Evolutionary conservation across 352 stramenopile genomes (phyloP).

Genomic region (Plasmopara viticola): DNA sequence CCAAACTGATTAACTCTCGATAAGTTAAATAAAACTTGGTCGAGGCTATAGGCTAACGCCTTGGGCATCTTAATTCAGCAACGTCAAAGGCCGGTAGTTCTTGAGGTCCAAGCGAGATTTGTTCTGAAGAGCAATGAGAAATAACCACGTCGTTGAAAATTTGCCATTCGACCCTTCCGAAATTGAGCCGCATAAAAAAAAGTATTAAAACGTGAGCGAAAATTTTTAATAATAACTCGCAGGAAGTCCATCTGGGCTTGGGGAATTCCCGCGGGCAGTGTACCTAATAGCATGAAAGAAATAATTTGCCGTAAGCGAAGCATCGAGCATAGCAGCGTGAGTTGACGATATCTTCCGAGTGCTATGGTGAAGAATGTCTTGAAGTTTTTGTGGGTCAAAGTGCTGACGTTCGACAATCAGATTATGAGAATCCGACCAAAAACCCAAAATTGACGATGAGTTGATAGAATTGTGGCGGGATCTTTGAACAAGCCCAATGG

Average conservation of each 20-base stretch:
- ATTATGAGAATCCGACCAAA: too few species aligned
- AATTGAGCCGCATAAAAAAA: neutral
- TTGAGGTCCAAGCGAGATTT: neutral
- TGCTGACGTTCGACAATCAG: too few species aligned
- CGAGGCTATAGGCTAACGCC: neutral
- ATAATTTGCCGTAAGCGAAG: too few species aligned
- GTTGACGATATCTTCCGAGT: too few species aligned
- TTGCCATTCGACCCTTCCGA: neutral
- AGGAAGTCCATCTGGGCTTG: neutral
- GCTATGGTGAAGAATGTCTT: too few species aligned
- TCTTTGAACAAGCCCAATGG: conserved; percentile 1
- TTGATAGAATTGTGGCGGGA: too few species aligned
- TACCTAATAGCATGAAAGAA: neutral
- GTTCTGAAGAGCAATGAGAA: neutral
- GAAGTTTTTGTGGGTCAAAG: too few species aligned
- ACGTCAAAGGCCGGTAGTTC: neutral
- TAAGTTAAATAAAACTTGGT: too few species aligned
- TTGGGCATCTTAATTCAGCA: conserved; percentile 1
- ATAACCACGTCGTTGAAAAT: neutral
- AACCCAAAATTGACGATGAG: too few species aligned
- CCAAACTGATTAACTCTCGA: neutral
- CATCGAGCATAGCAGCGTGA: too few species aligned
- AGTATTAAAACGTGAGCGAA: neutral
- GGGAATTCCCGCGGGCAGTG: neutral
- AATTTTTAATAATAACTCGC: neutral